Conservation (phyloP, 306 rosid genomes). For the Coriaria nepalensis region DNA sequence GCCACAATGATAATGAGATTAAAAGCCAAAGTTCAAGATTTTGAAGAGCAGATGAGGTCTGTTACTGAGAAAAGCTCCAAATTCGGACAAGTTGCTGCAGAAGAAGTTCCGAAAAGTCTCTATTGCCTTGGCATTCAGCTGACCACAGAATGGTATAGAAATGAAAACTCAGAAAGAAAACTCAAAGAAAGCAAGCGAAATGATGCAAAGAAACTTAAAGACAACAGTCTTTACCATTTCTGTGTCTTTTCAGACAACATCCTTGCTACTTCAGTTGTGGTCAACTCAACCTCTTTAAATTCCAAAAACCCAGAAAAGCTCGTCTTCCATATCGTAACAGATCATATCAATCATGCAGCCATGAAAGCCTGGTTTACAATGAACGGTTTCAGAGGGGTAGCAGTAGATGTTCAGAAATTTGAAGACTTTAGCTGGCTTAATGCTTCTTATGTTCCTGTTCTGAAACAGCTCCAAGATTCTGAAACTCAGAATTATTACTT, state of each 20-base stretch:
- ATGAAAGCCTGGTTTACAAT: slow-evolving; percentile 87
- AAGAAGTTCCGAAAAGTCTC: slow-evolving; percentile 77
- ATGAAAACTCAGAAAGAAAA: slow-evolving; percentile 37
- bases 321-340: slow-evolving; percentile 80
- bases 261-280: slow-evolving; percentile 78
- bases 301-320: slow-evolving; percentile 49
- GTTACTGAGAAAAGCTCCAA: slow-evolving; percentile 76
- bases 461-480: slow-evolving; percentile 87
- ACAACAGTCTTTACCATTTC: slow-evolving; percentile 58
- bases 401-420: slow-evolving; percentile 68
- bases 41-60: slow-evolving; percentile 69
- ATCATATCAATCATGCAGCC: slow-evolving; percentile 66
- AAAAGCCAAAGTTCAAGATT: slow-evolving; percentile 69
- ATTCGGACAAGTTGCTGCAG: slow-evolving; percentile 89
- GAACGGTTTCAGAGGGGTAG: slow-evolving; percentile 49
- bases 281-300: slow-evolving; percentile 65
- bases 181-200: slow-evolving; percentile 37
- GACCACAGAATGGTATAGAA: slow-evolving; percentile 70
- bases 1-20: slow-evolving; percentile 84
- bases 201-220: slow-evolving; percentile 47
- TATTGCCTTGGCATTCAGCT: slow-evolving; percentile 76
- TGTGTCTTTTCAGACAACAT: slow-evolving; percentile 82
- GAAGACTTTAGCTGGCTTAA: slow-evolving; percentile 75
- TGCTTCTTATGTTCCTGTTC: slow-evolving; percentile 88
- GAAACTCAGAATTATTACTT: slow-evolving; percentile 81